Evolutionary conservation across 2,329 filamentous ascomycete species (phyloP).

Genomic region (Fusarium lyarnte): DNA sequence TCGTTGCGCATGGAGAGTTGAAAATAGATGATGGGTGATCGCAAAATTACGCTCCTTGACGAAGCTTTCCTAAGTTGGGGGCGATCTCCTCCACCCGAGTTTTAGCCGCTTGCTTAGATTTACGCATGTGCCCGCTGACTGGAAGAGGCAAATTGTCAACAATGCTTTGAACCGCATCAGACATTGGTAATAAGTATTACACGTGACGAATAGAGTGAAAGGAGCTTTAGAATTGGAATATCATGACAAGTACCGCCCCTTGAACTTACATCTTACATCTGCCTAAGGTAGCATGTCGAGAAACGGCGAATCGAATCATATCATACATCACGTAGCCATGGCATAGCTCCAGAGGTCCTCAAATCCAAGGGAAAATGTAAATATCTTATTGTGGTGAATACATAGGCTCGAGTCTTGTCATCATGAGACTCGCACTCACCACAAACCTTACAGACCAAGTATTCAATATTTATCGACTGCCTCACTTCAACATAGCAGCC

Average conservation of each 20-base stretch:
- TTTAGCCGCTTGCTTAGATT: conserved; percentile 45
- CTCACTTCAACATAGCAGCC: background rate
- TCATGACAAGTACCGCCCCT: background rate
- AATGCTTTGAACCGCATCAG: background rate
- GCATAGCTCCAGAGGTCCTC: background rate
- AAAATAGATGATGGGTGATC: conserved; percentile 41
- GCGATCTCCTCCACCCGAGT: conserved; percentile 43
- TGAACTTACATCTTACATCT: no score
- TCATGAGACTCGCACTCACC: background rate
- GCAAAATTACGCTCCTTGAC: conserved; percentile 43
- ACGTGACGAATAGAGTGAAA: background rate
- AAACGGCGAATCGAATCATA: background rate
- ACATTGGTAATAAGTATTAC: background rate
- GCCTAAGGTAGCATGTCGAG: background rate
- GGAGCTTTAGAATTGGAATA: background rate
- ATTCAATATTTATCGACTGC: background rate
- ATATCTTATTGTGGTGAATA: background rate
- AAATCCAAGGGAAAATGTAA: background rate
- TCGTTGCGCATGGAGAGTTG: conserved; percentile 51
- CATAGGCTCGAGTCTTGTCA: background rate
- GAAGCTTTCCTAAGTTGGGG: conserved; percentile 42
- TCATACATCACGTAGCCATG: background rate
- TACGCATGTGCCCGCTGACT: conserved; percentile 18
- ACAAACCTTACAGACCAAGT: background rate
- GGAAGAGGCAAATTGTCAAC: conserved; percentile 17